Evolutionary conservation across 2,329 filamentous ascomycete genomes (phyloP).

Genomic region (Paecilomyces variotii): DNA sequence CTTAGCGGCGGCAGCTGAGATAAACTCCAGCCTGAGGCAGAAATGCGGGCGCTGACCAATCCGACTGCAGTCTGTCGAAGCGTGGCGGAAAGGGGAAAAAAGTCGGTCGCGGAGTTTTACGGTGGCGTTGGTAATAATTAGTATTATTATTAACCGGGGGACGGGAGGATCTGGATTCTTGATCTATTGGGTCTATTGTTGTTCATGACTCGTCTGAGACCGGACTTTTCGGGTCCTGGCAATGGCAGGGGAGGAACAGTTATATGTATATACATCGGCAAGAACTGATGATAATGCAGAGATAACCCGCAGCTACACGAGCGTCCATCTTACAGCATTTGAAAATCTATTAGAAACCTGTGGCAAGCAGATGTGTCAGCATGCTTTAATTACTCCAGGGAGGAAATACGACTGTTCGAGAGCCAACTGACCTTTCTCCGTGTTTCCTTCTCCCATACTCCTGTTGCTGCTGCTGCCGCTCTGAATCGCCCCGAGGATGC

Average conservation of each 20-base stretch:
- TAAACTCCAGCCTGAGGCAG: background rate
- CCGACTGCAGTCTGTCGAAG: background rate
- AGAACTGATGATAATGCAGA: background rate
- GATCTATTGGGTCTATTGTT: background rate
- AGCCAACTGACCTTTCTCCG: conserved; percentile 49
- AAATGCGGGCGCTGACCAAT: background rate
- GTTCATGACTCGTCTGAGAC: background rate
- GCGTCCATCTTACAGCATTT: background rate
- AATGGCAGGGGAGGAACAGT: background rate
- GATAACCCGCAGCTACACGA: background rate
- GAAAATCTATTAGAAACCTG: background rate
- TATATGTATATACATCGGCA: background rate
- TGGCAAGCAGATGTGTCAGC: background rate
- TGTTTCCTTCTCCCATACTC: conserved; percentile 94
- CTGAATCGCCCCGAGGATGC: conserved; percentile 81
- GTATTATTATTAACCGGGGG: too few species aligned
- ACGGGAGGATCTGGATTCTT: background rate
- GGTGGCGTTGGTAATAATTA: background rate
- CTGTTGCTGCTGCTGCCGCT: conserved; percentile 81
- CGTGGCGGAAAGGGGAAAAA: background rate
- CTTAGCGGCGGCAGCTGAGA: background rate
- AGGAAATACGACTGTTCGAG: background rate
- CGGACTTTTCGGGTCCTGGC: background rate
- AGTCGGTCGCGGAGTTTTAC: too few species aligned
- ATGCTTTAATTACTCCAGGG: background rate